phyloP scores from a whole-genome alignment of 2,329 filamentous ascomycete genomes.

The Cladophialophora exuberans region DNA sequence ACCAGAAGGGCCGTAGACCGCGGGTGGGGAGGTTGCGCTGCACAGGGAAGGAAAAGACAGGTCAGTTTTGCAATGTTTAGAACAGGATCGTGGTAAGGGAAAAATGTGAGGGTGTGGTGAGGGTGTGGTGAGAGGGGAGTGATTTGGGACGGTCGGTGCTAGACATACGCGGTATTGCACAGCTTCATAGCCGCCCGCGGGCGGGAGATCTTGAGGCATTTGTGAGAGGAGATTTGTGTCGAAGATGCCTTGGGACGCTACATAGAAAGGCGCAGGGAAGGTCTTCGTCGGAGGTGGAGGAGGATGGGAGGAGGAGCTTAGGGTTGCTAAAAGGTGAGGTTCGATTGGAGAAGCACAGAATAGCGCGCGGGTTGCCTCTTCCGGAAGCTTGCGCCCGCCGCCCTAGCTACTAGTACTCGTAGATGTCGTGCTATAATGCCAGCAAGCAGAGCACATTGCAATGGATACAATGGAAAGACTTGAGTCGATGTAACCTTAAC shows the following conservation, averaged over 20 bases:
- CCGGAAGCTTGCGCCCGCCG: too few species aligned
- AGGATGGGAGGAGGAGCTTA: too few species aligned
- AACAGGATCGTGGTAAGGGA: background rate
- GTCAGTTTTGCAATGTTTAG: conserved; percentile 10
- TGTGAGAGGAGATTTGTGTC: conserved; percentile 37
- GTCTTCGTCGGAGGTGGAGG: background rate
- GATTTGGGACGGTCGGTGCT: conserved; percentile 33
- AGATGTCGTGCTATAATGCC: too few species aligned
- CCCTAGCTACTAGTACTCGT: too few species aligned
- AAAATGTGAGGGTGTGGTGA: conserved; percentile 28
- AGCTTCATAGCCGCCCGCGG: conserved; percentile 88
- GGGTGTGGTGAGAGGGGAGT: conserved; percentile 7
- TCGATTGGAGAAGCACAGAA: too few species aligned
- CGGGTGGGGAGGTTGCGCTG: conserved; percentile 90
- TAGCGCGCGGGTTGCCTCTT: too few species aligned
- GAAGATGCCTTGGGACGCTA: background rate
- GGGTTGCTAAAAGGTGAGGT: too few species aligned
- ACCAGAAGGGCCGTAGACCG: conserved; percentile 81
- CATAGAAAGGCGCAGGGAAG: background rate
- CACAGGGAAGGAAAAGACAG: background rate
- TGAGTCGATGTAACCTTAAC: too few species aligned
- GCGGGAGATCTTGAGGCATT: conserved; percentile 99
- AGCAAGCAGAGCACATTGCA: too few species aligned
- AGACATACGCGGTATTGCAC: conserved; percentile 96
- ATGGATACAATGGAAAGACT: too few species aligned